Percentiles rank a stretch among this genome's conserved stretches.
phyloP scores from a whole-genome alignment of 257 asterid species.

The Solanum pennellii region DNA sequence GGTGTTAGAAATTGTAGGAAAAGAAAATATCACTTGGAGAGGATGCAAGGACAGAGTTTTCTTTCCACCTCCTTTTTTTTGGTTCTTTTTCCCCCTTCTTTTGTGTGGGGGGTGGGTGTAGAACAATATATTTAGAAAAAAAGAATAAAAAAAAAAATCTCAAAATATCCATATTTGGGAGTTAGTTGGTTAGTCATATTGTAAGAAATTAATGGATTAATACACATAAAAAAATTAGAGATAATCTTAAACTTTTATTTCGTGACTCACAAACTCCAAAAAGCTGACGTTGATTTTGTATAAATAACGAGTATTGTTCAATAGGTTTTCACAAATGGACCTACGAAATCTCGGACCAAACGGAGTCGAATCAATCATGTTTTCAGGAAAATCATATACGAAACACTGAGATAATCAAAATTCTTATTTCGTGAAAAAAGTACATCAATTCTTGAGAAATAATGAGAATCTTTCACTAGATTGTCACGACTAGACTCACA shows the following conservation, averaged over 20 bases:
- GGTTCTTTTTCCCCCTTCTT: not conserved
- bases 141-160: not conserved
- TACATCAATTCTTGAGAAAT: not conserved
- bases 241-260: not conserved
- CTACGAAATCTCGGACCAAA: not conserved
- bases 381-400: not conserved
- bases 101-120: not conserved
- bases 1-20: not conserved
- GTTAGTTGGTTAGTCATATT: not conserved
- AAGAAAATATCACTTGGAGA: not conserved
- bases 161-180: not conserved
- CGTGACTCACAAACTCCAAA: too few relatives aligned
- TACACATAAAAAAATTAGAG: not conserved
- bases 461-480: not conserved
- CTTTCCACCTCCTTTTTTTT: not conserved
- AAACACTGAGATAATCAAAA: not conserved
- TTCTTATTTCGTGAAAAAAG: not conserved
- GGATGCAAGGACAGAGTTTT: not conserved
- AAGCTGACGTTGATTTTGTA: rapidly evolving
- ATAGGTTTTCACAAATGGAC: not conserved
- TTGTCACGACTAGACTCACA: not conserved
- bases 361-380: not conserved
- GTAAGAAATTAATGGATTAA: not conserved
- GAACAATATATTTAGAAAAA: not conserved
- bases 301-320: not conserved